phyloP scores from a whole-genome alignment of 2,329 filamentous ascomycete species.

The Thielaviopsis musarum region DNA sequence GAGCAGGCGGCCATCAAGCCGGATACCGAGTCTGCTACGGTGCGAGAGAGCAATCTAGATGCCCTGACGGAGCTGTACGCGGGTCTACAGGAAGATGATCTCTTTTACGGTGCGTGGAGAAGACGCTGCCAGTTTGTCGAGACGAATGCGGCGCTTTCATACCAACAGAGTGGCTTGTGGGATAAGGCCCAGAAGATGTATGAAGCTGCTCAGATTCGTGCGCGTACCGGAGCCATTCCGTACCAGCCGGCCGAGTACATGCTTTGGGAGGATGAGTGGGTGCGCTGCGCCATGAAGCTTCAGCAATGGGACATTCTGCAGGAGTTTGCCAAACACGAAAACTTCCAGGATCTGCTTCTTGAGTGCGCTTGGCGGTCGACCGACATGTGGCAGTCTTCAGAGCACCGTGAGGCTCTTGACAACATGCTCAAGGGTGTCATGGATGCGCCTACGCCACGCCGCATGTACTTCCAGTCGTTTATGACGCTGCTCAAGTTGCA shows the following conservation, averaged over 20 bases:
- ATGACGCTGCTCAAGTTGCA: slow-evolving; percentile 92
- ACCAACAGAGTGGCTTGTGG: slow-evolving; percentile 99
- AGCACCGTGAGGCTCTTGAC: slow-evolving; percentile 78
- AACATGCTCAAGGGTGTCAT: slow-evolving; percentile 92
- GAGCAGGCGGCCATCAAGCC: slow-evolving; percentile 79
- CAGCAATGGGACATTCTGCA: slow-evolving; percentile 98
- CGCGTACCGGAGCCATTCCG: slow-evolving; percentile 83
- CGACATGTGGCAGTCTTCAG: slow-evolving; percentile 80
- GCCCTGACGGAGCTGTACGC: slow-evolving; percentile 89
- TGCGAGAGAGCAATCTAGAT: slow-evolving; percentile 88
- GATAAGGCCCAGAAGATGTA: slow-evolving; percentile 97
- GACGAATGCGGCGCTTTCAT: slow-evolving; percentile 90
- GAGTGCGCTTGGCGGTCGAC: slow-evolving; percentile 93
- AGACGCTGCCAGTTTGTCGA: slow-evolving; percentile 91
- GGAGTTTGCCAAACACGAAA: slow-evolving; percentile 97
- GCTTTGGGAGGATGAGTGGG: slow-evolving; percentile 99
- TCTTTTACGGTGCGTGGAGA: slow-evolving; percentile 96
- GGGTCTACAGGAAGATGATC: slow-evolving; percentile 79
- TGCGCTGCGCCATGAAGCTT: slow-evolving; percentile 90
- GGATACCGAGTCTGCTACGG: slow-evolving; percentile 63
- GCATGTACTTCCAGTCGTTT: slow-evolving; percentile 96
- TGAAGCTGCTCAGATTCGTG: slow-evolving; percentile 92
- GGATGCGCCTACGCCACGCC: slow-evolving; percentile 84
- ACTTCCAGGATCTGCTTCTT: slow-evolving; percentile 86
- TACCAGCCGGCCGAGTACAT: slow-evolving; percentile 97